Percentiles rank a stretch among this genome's conserved stretches.
Evolutionary conservation across 352 stramenopile species (phyloP).

Genomic region (Phytophthora parvispora): DNA sequence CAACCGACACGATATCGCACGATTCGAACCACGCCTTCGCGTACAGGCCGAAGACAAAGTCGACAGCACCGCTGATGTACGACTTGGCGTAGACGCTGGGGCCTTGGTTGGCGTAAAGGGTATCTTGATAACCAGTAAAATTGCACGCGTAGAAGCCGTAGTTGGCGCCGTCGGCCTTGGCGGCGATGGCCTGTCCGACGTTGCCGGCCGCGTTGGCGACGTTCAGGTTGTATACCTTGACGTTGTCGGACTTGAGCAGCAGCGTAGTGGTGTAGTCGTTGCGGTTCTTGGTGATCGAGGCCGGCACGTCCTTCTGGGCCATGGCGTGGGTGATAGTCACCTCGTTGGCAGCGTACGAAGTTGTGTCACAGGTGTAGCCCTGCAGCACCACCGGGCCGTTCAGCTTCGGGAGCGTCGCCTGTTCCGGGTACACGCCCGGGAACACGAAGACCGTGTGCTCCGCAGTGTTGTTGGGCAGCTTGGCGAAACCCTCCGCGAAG

Average conservation of each 20-base stretch:
- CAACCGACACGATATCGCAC: slow-evolving; percentile 21
- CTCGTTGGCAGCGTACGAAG: slow-evolving; percentile 23
- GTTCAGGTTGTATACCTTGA: slow-evolving; percentile 34
- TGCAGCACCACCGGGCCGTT: slow-evolving; percentile 21
- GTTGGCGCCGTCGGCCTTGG: slow-evolving; percentile 15
- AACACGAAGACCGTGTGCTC: slow-evolving; percentile 27
- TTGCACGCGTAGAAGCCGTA: slow-evolving; percentile 31
- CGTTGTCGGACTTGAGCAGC: slow-evolving; percentile 16
- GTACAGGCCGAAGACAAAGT: slow-evolving; percentile 28
- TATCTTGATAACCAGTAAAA: slow-evolving; percentile 28
- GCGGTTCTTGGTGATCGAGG: slow-evolving; percentile 13
- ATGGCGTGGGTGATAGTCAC: slow-evolving; percentile 29
- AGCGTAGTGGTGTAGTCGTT: slow-evolving; percentile 27
- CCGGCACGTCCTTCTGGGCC: slow-evolving; percentile 27
- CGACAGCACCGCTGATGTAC: slow-evolving; percentile 22
- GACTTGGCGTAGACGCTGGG: slow-evolving; percentile 21
- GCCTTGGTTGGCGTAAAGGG: slow-evolving; percentile 17
- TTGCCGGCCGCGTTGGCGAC: slow-evolving; percentile 19
- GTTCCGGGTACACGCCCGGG: slow-evolving; percentile 18
- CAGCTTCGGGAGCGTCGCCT: slow-evolving; percentile 13
- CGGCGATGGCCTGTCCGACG: slow-evolving; percentile 18
- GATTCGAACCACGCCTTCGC: slow-evolving; percentile 32
- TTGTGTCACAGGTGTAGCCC: slow-evolving; percentile 28
- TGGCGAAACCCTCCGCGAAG: slow-evolving; percentile 19
- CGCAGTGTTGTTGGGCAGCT: slow-evolving; percentile 10